These are phyloP conservation scores for Melaleuca quinquenervia DNA, from an alignment of 345 rosid species.

Conservation along the genomic window DNA sequence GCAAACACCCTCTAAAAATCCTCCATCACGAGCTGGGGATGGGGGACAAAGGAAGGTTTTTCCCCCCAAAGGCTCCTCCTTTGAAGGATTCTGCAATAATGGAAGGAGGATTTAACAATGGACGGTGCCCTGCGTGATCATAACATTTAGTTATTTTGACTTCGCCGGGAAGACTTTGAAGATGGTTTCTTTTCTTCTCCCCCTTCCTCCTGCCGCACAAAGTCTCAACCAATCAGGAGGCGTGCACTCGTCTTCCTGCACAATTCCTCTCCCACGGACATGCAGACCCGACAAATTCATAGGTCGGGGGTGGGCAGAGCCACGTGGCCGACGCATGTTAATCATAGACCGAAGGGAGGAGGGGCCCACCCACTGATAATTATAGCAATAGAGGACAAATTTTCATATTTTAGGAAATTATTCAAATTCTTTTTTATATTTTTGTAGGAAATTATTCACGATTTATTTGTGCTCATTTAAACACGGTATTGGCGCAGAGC, in stretches of 20 bases:
- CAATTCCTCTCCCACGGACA: neutral
- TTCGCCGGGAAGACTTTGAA: neutral
- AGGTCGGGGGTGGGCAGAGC: neutral
- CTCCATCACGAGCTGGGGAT: neutral
- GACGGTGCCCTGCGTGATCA: neutral
- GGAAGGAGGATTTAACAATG: neutral
- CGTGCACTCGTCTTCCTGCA: neutral
- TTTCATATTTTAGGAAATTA: neutral
- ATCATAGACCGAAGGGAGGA: neutral
- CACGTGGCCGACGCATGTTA: neutral
- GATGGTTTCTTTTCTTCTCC: neutral
- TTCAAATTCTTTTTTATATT: too few species aligned
- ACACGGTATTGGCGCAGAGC: too few species aligned
- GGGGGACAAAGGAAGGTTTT: neutral
- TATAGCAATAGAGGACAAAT: neutral
- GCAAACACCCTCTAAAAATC: neutral
- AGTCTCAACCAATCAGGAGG: neutral
- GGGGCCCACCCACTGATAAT: neutral
- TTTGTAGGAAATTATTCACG: neutral
- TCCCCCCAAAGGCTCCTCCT: neutral
- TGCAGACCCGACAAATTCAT: neutral
- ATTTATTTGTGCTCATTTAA: neutral
- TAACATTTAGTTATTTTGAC: neutral
- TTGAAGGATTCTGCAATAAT: neutral
- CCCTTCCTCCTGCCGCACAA: neutral